Evolutionary conservation across 495 filamentous ascomycete species (phyloP).

Genomic region (Astrothelium macrocarpum): DNA sequence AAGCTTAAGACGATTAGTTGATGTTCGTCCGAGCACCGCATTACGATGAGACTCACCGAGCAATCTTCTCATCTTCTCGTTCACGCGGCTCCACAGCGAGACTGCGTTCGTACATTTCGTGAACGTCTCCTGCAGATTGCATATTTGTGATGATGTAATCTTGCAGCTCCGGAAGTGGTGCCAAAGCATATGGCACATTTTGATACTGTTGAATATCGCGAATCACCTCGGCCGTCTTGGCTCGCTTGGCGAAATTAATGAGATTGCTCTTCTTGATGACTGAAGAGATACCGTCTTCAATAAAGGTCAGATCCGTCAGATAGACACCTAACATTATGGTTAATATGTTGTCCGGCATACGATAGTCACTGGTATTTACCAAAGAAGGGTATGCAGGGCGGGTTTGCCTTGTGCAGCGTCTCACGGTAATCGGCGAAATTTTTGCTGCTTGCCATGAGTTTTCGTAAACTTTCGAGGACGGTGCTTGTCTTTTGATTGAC

Average conservation of each 20-base stretch:
- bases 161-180: slow-evolving; percentile 82
- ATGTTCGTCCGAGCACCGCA: neutral
- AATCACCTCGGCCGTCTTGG: slow-evolving; percentile 96
- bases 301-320: slow-evolving; percentile 95
- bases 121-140: slow-evolving; percentile 85
- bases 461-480: slow-evolving; percentile 80
- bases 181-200: slow-evolving; percentile 84
- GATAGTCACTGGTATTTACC: slow-evolving; percentile 47
- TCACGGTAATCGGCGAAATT: slow-evolving; percentile 97
- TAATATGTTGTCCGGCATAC: slow-evolving; percentile 4
- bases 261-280: slow-evolving; percentile 87
- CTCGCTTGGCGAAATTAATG: slow-evolving; percentile 97
- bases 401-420: slow-evolving; percentile 80
- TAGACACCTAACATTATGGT: slow-evolving; percentile 62
- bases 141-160: slow-evolving; percentile 96
- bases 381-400: slow-evolving; percentile 97
- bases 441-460: slow-evolving; percentile 93
- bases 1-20: slow-evolving; percentile 42
- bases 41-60: slow-evolving; percentile 45
- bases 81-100: slow-evolving; percentile 87
- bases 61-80: slow-evolving; percentile 90
- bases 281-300: slow-evolving; percentile 94
- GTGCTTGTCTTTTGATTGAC: slow-evolving; percentile 73
- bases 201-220: slow-evolving; percentile 98
- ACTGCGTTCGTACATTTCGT: slow-evolving; percentile 98